Conservation (phyloP, 2,329 filamentous ascomycete species). For the Aspergillus glaucus region DNA sequence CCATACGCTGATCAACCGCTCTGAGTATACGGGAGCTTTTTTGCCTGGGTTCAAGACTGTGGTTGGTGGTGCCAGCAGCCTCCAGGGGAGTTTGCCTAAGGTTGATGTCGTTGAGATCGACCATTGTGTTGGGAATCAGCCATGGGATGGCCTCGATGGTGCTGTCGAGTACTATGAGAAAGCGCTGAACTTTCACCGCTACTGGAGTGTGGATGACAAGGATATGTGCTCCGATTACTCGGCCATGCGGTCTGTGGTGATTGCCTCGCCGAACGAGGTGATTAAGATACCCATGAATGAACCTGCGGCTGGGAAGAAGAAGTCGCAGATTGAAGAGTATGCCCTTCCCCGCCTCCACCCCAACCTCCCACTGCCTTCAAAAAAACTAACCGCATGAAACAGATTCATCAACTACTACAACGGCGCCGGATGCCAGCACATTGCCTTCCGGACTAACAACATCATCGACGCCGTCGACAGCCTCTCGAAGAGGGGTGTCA, state of each 20-base stretch:
- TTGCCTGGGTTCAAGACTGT: slow-evolving; percentile 66
- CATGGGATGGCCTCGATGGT: slow-evolving; percentile 72
- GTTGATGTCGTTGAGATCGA: slow-evolving; percentile 72
- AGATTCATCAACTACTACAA: slow-evolving; percentile 69
- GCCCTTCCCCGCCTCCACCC: neutral
- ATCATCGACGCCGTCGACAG: slow-evolving; percentile 68
- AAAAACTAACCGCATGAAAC: slow-evolving; percentile 6
- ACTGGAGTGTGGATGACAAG: slow-evolving; percentile 89
- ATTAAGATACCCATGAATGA: slow-evolving; percentile 99
- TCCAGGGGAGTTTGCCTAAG: slow-evolving; percentile 45
- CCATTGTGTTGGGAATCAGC: slow-evolving; percentile 92
- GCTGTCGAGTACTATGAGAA: slow-evolving; percentile 47
- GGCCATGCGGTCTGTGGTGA: slow-evolving; percentile 77
- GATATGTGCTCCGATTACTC: slow-evolving; percentile 86
- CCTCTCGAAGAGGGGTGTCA: slow-evolving; percentile 69
- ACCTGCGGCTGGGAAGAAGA: slow-evolving; percentile 75
- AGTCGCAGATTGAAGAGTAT: slow-evolving; percentile 85
- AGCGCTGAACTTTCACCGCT: slow-evolving; percentile 78
- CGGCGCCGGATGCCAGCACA: slow-evolving; percentile 82
- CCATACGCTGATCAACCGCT: slow-evolving; percentile 72
- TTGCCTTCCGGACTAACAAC: slow-evolving; percentile 72
- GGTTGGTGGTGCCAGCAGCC: slow-evolving; percentile 31
- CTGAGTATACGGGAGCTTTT: slow-evolving; percentile 63
- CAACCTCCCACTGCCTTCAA: neutral
- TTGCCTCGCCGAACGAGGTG: slow-evolving; percentile 70